Percentiles rank a stretch among this genome's conserved stretches.
Evolutionary conservation across 345 rosid species (phyloP).

Genomic region (Bruguiera gymnorhiza): DNA sequence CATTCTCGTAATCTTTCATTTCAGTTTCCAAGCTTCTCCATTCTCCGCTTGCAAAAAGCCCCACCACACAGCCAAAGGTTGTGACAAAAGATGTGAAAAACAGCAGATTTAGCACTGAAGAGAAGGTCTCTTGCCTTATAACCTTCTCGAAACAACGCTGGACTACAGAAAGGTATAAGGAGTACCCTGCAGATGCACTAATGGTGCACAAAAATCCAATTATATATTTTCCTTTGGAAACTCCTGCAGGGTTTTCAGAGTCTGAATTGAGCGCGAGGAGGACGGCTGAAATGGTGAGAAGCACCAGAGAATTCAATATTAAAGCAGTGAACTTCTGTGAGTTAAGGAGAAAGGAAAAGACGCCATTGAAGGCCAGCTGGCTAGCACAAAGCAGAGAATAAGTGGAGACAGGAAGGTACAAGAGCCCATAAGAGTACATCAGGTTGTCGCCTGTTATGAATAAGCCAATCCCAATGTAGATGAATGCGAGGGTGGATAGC

Average conservation of each 20-base stretch:
- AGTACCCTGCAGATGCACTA: conserved; percentile 45
- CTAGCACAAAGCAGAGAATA: conserved; percentile 51
- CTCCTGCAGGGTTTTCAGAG: conserved; percentile 23
- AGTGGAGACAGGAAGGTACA: conserved; percentile 56
- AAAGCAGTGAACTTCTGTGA: conserved; percentile 49
- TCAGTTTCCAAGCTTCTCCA: conserved; percentile 38
- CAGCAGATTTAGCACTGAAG: conserved; percentile 43
- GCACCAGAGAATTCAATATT: conserved; percentile 46
- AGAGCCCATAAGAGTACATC: conserved; percentile 56
- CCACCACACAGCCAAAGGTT: conserved; percentile 40
- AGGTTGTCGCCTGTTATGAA: conserved; percentile 44
- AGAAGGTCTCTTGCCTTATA: conserved; percentile 37
- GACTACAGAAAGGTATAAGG: conserved; percentile 43
- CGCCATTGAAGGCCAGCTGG: conserved; percentile 54
- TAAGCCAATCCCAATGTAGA: conserved; percentile 39
- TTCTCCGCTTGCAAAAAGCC: conserved; percentile 46
- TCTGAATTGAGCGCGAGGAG: conserved; percentile 47
- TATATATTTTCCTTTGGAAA: conserved; percentile 28
- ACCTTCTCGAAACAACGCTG: conserved; percentile 48
- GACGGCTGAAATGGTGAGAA: conserved; percentile 49
- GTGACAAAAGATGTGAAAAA: conserved; percentile 42
- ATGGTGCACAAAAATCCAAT: conserved; percentile 47
- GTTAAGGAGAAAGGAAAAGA: conserved; percentile 48
- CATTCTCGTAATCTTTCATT: conserved; percentile 33
- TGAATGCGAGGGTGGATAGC: conserved; percentile 20